Percentiles rank a stretch among this genome's conserved stretches.
Conservation (phyloP, 306 rosid genomes). For the Cucurbita moschata region DNA sequence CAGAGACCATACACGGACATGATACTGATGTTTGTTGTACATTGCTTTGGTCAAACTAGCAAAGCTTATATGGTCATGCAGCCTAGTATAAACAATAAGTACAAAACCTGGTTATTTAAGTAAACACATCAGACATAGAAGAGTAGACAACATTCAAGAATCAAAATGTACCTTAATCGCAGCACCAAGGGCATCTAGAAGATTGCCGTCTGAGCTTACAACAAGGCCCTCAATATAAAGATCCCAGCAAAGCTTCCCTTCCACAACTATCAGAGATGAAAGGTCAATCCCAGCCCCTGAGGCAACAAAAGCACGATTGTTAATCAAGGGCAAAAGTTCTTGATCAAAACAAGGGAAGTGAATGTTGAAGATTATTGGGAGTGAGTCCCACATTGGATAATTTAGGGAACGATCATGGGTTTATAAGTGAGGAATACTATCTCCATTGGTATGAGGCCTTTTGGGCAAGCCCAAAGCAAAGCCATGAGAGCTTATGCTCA, state of each 20-base stretch:
- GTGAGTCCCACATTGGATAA: too few species aligned
- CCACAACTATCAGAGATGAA: constrained; percentile 49
- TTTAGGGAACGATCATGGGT: too few species aligned
- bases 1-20: neutral
- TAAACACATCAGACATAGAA: too few species aligned
- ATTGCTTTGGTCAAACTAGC: neutral
- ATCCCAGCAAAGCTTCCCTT: constrained; percentile 89
- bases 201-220: constrained; percentile 74
- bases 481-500: too few species aligned
- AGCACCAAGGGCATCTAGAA: constrained; percentile 75
- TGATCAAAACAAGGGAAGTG: neutral
- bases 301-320: neutral
- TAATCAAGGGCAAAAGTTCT: neutral
- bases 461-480: too few species aligned
- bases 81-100: neutral
- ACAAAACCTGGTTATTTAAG: neutral
- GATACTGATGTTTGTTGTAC: neutral
- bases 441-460: too few species aligned
- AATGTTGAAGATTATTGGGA: too few species aligned
- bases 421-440: too few species aligned
- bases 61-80: neutral
- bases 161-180: constrained; percentile 62
- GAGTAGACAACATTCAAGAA: neutral
- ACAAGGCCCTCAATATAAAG: constrained; percentile 84
- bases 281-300: constrained; percentile 82